These are phyloP conservation scores for Bjerkandera adusta DNA, from an alignment of 1,284 basidiomycete genomes.

Conservation along the genomic window DNA sequence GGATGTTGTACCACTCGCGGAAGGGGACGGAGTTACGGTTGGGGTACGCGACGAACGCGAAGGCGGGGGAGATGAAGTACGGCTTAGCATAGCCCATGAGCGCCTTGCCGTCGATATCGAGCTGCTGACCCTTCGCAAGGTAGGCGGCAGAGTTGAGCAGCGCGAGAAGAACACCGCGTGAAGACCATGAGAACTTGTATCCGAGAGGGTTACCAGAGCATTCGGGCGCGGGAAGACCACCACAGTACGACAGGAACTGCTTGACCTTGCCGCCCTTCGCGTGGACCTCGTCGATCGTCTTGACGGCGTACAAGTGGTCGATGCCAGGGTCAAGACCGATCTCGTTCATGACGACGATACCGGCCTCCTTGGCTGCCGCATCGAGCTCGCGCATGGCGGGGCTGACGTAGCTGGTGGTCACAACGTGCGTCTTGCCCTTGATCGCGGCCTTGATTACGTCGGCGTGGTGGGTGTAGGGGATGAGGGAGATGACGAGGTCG, in stretches of 20 bases:
- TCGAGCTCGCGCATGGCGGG: conserved; percentile 91
- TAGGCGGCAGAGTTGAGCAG: conserved; percentile 92
- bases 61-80: conserved; percentile 95
- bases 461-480: conserved; percentile 94
- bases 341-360: conserved; percentile 97
- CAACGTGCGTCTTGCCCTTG: conserved; percentile 92
- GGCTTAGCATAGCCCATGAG: conserved; percentile 90
- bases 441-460: conserved; percentile 94
- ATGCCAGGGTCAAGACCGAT: conserved; percentile 97
- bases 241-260: conserved; percentile 95
- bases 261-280: conserved; percentile 95
- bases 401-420: conserved; percentile 94
- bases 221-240: conserved; percentile 92
- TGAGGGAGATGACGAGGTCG: conserved; percentile 95
- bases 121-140: conserved; percentile 62
- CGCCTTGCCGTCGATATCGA: conserved; percentile 66
- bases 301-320: conserved; percentile 95
- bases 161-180: conserved; percentile 93
- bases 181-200: conserved; percentile 99
- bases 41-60: conserved; percentile 96
- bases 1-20: conserved; percentile 85
- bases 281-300: conserved; percentile 95
- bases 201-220: conserved; percentile 94
- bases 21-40: conserved; percentile 95
- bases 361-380: conserved; percentile 81